Conservation (phyloP, 1,284 basidiomycete genomes). For the Singerocomus rubriflavus region DNA sequence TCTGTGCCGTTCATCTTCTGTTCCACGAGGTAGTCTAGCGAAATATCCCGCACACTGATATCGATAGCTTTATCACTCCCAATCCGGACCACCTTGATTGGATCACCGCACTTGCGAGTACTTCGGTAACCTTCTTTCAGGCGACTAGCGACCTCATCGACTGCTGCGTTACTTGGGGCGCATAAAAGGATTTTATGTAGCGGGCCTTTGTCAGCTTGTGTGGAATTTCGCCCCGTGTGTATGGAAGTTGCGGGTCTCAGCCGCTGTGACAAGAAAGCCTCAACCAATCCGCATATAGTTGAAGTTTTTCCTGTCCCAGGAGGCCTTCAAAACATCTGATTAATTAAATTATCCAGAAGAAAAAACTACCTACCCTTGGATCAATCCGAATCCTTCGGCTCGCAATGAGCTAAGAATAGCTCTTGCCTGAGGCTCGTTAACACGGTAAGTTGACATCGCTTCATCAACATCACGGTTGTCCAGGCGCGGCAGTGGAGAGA, state of each 20-base stretch:
- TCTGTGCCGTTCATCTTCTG: slow-evolving; percentile 60
- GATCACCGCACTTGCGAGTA: slow-evolving; percentile 50
- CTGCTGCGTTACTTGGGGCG: slow-evolving; percentile 97
- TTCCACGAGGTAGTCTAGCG: slow-evolving; percentile 85
- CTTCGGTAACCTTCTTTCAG: slow-evolving; percentile 76
- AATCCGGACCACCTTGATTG: slow-evolving; percentile 85
- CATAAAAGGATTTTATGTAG: slow-evolving; percentile 85
- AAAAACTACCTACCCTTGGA: slow-evolving; percentile 78
- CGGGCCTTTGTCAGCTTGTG: slow-evolving; percentile 46
- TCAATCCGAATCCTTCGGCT: slow-evolving; percentile 82
- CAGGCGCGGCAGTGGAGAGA: slow-evolving; percentile 49
- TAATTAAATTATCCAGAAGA: slow-evolving; percentile 1
- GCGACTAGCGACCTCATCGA: slow-evolving; percentile 93
- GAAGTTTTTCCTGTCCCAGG: slow-evolving; percentile 99
- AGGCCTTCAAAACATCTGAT: slow-evolving; percentile 47
- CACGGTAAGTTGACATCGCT: slow-evolving; percentile 68
- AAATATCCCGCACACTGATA: slow-evolving; percentile 81
- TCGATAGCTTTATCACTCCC: slow-evolving; percentile 83
- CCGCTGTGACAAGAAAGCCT: slow-evolving; percentile 72
- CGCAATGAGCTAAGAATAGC: slow-evolving; percentile 81
- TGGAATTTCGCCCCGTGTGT: slow-evolving; percentile 41
- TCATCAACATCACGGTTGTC: slow-evolving; percentile 55
- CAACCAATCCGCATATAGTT: slow-evolving; percentile 94
- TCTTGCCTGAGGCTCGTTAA: slow-evolving; percentile 94
- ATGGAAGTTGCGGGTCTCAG: slow-evolving; percentile 48